phyloP scores from a whole-genome alignment of 352 stramenopile species.

The Phytophthora palmivora region DNA sequence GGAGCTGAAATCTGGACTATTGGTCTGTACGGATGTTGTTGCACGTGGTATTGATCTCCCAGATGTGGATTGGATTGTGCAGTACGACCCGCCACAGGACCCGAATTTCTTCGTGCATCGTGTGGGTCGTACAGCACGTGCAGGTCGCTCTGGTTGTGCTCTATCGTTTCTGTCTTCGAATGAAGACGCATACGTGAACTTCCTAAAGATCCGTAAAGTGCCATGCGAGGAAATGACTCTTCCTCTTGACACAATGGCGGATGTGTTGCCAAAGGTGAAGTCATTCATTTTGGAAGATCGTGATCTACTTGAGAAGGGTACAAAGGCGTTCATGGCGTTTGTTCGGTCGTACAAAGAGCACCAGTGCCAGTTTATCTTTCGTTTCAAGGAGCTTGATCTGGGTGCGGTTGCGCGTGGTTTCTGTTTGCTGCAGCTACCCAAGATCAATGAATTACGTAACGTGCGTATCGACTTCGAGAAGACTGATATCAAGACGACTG shows the following conservation, averaged over 20 bases:
- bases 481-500: constrained; percentile 90
- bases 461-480: constrained; percentile 87
- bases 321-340: constrained; percentile 98
- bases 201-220: constrained; percentile 95
- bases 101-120: constrained; percentile 99
- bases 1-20: constrained; percentile 64
- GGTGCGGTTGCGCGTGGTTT: constrained; percentile 90
- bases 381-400: constrained; percentile 98
- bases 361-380: constrained; percentile 98
- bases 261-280: constrained; percentile 92
- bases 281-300: constrained; percentile 92
- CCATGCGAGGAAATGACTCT: constrained; percentile 85
- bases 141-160: constrained; percentile 92
- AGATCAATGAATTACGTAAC: constrained; percentile 88
- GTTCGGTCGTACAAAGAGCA: constrained; percentile 99
- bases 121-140: constrained; percentile 97
- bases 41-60: constrained; percentile 98
- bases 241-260: constrained; percentile 66
- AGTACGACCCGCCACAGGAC: constrained; percentile 98
- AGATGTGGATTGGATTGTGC: constrained; percentile 99
- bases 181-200: constrained; percentile 98
- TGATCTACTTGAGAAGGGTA: constrained; percentile 98
- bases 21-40: constrained; percentile 99
- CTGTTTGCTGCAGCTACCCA: constrained; percentile 81
- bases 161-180: constrained; percentile 97